These are phyloP conservation scores for Lactifluus rugatus DNA, from an alignment of 768 basidiomycete genomes.

Conservation along the genomic window DNA sequence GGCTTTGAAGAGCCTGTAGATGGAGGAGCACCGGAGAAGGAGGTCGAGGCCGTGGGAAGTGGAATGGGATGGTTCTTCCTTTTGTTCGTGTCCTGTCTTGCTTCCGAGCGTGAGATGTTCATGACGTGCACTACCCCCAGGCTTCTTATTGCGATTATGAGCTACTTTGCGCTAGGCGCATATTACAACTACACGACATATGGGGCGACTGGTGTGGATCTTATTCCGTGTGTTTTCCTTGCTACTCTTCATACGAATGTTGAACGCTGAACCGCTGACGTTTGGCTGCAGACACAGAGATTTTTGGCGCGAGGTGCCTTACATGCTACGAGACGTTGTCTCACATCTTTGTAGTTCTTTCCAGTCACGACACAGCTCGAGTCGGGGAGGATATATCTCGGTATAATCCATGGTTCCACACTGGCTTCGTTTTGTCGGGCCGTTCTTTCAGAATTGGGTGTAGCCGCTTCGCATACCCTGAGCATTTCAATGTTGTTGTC, in stretches of 20 bases:
- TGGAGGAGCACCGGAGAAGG: constrained; percentile 24
- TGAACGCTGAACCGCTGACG: neutral
- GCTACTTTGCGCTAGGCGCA: constrained; percentile 70
- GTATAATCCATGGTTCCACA: constrained; percentile 29
- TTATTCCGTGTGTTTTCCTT: constrained; percentile 62
- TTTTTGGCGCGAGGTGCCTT: constrained; percentile 86
- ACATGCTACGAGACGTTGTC: constrained; percentile 70
- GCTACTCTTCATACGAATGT: neutral
- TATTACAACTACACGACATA: constrained; percentile 87
- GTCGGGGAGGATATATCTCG: constrained; percentile 66
- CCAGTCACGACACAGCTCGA: constrained; percentile 52
- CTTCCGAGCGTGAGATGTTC: neutral
- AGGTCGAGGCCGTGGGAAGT: constrained; percentile 40
- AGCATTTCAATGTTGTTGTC: neutral
- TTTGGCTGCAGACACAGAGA: constrained; percentile 57
- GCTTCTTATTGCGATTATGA: constrained; percentile 51
- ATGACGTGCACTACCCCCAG: constrained; percentile 27
- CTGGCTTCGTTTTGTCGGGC: neutral
- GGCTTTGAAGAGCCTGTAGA: constrained; percentile 23
- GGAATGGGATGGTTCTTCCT: constrained; percentile 87
- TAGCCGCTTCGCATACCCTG: neutral
- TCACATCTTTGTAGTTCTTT: constrained; percentile 68
- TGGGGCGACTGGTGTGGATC: constrained; percentile 71
- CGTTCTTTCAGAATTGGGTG: neutral
- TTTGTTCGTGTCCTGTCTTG: constrained; percentile 39